Conservation (phyloP, 768 basidiomycete genomes). For the Boletus edulis region DNA sequence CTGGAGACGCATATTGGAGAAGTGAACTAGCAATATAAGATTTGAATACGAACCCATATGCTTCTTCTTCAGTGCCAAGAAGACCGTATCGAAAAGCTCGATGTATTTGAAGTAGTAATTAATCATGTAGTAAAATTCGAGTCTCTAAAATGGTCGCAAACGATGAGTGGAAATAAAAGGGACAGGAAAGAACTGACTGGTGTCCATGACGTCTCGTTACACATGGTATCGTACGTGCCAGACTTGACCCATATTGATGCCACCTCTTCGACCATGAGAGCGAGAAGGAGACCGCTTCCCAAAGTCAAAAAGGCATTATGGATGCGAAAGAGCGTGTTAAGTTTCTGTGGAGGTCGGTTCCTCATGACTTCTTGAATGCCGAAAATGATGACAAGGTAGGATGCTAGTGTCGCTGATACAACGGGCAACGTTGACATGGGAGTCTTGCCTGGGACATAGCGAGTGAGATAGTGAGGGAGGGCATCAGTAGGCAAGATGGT, state of each 20-base stretch:
- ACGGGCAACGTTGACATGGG: constrained; percentile 61
- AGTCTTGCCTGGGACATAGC: constrained; percentile 54
- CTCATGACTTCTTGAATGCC: constrained; percentile 83
- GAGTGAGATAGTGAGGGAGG: constrained; percentile 34
- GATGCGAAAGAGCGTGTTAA: constrained; percentile 79
- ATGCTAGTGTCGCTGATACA: constrained; percentile 66
- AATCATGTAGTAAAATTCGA: constrained; percentile 97
- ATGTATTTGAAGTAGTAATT: constrained; percentile 99
- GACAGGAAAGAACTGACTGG: constrained; percentile 51
- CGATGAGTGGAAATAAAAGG: neutral
- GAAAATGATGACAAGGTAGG: constrained; percentile 89
- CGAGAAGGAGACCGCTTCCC: constrained; percentile 81
- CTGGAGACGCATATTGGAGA: constrained; percentile 37
- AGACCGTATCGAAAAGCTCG: constrained; percentile 94
- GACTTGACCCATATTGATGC: constrained; percentile 71
- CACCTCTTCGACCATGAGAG: constrained; percentile 91
- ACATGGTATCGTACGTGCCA: constrained; percentile 76
- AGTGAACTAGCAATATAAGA: neutral
- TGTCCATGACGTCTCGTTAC: constrained; percentile 78
- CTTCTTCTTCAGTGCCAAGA: constrained; percentile 98
- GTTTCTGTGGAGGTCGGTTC: constrained; percentile 65
- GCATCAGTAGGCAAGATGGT: constrained; percentile 50
- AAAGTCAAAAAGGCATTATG: constrained; percentile 89
- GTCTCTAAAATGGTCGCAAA: constrained; percentile 46
- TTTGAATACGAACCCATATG: constrained; percentile 67